phyloP scores from a whole-genome alignment of 2,329 filamentous ascomycete genomes.

The Neodidymelliopsis sp. region DNA sequence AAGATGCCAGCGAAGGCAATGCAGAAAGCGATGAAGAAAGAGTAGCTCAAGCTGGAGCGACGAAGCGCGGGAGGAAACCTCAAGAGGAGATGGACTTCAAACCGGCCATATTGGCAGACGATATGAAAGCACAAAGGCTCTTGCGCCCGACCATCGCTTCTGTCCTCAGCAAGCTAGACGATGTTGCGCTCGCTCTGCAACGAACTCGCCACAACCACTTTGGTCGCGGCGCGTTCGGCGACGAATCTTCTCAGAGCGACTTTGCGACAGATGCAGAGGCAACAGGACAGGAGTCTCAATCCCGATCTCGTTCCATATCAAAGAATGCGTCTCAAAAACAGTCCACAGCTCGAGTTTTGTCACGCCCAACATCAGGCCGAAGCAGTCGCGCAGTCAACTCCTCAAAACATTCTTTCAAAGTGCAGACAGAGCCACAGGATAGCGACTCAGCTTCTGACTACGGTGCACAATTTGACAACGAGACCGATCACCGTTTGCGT shows the following conservation, averaged over 20 bases:
- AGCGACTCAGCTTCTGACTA: conserved; percentile 53
- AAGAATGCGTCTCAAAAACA: conserved; percentile 19
- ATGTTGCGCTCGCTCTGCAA: conserved; percentile 74
- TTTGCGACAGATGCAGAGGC: conserved; percentile 38
- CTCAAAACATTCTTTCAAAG: background rate
- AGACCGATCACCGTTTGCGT: conserved; percentile 1
- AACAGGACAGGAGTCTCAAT: conserved; percentile 18
- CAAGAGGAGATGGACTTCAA: conserved; percentile 15
- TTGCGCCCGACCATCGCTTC: conserved; percentile 74
- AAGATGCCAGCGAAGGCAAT: conserved; percentile 9
- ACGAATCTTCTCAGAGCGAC: conserved; percentile 42
- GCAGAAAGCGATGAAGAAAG: background rate
- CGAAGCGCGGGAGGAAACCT: conserved; percentile 22
- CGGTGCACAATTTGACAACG: conserved; percentile 28
- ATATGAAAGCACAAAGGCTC: conserved; percentile 70
- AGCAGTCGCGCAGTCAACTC: conserved; percentile 5
- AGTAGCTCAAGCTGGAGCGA: background rate
- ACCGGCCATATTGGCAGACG: conserved; percentile 72
- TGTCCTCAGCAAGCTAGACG: conserved; percentile 73
- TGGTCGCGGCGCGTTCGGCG: conserved; percentile 28
- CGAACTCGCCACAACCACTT: conserved; percentile 65
- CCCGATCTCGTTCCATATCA: conserved; percentile 26
- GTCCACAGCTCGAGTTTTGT: conserved; percentile 15
- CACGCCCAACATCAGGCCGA: conserved; percentile 15
- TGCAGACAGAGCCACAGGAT: conserved; percentile 40